These are phyloP conservation scores for Curvularia verruculosa DNA, from an alignment of 2,329 filamentous ascomycete species.

Conservation along the genomic window DNA sequence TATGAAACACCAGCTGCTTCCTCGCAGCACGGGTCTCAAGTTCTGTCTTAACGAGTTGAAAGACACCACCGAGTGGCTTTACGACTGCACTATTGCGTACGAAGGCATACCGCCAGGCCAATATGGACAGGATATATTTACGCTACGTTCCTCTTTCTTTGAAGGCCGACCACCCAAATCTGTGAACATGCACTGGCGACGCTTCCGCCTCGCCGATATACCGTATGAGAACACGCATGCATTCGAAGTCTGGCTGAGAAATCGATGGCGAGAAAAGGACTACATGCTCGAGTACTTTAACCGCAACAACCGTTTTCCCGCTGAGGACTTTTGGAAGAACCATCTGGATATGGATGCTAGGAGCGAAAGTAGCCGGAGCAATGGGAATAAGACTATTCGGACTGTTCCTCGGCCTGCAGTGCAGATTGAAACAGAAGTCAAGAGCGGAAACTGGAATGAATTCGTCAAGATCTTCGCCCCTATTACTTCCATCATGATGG, in stretches of 20 bases:
- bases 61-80: constrained; percentile 78
- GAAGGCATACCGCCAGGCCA: constrained; percentile 77
- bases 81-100: constrained; percentile 94
- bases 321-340: constrained; percentile 60
- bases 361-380: constrained; percentile 34
- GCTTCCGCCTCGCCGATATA: constrained; percentile 80
- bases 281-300: constrained; percentile 81
- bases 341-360: constrained; percentile 47
- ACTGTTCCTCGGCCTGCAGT: constrained; percentile 48
- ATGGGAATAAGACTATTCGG: constrained; percentile 43
- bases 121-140: constrained; percentile 91
- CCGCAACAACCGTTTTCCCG: constrained; percentile 77
- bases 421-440: constrained; percentile 57
- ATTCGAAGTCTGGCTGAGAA: constrained; percentile 84
- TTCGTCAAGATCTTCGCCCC: constrained; percentile 60
- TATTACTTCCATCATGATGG: constrained; percentile 58
- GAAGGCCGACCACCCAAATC: constrained; percentile 89
- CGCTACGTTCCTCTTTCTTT: constrained; percentile 83
- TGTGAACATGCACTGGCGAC: constrained; percentile 95
- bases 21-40: constrained; percentile 78
- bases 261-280: constrained; percentile 93
- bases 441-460: constrained; percentile 58
- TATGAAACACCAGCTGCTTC: constrained; percentile 74
- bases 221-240: constrained; percentile 74
- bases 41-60: constrained; percentile 80